Evolutionary conservation across 352 stramenopile genomes (phyloP).

Genomic region (Phytophthora tentaculata): DNA sequence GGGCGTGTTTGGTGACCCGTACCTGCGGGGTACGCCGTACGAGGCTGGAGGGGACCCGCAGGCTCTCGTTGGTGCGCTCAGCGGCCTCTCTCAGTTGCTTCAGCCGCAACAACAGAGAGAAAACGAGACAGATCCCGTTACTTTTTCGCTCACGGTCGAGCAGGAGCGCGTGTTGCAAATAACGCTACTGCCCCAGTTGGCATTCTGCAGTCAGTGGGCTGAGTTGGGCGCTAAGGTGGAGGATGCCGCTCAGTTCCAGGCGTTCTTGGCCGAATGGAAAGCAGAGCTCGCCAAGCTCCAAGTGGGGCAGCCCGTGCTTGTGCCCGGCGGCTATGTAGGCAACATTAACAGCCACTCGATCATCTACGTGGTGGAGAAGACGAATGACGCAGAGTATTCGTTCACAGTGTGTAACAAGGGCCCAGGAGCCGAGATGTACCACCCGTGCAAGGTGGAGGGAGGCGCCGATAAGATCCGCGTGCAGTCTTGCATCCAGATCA

Average conservation of each 20-base stretch:
- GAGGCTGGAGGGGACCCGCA: constrained; percentile 77
- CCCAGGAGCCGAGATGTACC: constrained; percentile 84
- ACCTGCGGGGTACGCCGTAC: constrained; percentile 76
- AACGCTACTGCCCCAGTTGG: constrained; percentile 60
- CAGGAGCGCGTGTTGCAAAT: constrained; percentile 61
- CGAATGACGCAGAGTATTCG: constrained; percentile 55
- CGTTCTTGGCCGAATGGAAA: constrained; percentile 77
- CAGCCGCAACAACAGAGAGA: constrained; percentile 27
- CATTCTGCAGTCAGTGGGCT: constrained; percentile 55
- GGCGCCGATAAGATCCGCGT: constrained; percentile 71
- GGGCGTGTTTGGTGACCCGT: constrained; percentile 83
- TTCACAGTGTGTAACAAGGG: constrained; percentile 92
- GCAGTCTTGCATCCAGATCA: constrained; percentile 76
- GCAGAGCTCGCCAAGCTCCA: constrained; percentile 52
- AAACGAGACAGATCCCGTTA: constrained; percentile 37
- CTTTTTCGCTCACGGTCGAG: constrained; percentile 54
- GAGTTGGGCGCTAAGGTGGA: constrained; percentile 65
- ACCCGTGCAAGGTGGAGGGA: constrained; percentile 45
- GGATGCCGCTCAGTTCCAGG: constrained; percentile 69
- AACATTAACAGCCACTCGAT: constrained; percentile 78
- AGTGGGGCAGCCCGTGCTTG: constrained; percentile 51
- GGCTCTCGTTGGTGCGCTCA: constrained; percentile 59
- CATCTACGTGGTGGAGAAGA: constrained; percentile 87
- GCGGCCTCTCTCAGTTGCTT: constrained; percentile 49
- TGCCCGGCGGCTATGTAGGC: constrained; percentile 84